Evolutionary conservation across 768 basidiomycete genomes (phyloP).

Genomic region (Chalciporus chontae): DNA sequence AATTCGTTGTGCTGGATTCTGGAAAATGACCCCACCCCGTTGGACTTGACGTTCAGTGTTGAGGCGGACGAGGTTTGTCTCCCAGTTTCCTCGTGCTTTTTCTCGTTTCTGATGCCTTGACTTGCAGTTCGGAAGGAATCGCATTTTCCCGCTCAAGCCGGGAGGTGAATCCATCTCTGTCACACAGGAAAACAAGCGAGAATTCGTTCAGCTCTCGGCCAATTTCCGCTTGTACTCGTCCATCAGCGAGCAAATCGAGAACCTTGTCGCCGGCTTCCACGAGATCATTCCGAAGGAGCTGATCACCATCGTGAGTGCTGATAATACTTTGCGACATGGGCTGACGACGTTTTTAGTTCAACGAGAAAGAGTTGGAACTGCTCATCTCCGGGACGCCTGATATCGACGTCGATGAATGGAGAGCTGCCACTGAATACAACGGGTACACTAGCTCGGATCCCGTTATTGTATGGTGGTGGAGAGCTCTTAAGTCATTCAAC

Average conservation of each 20-base stretch:
- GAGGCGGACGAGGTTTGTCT: constrained; percentile 82
- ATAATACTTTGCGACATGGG: neutral
- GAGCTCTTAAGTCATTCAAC: constrained; percentile 94
- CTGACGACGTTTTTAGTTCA: constrained; percentile 56
- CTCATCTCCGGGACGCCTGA: constrained; percentile 97
- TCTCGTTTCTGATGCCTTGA: constrained; percentile 1
- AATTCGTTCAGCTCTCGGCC: constrained; percentile 94
- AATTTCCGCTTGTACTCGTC: constrained; percentile 91
- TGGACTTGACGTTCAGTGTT: constrained; percentile 92
- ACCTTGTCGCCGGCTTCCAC: constrained; percentile 87
- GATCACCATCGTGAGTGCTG: constrained; percentile 74
- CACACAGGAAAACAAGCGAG: constrained; percentile 94
- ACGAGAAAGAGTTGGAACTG: constrained; percentile 90
- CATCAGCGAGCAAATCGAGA: constrained; percentile 94
- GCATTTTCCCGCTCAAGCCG: constrained; percentile 83
- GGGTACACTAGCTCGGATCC: constrained; percentile 88
- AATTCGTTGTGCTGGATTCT: constrained; percentile 98
- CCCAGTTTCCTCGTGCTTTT: neutral
- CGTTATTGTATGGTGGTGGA: constrained; percentile 99
- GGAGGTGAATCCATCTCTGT: constrained; percentile 82
- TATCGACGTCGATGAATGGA: constrained; percentile 98
- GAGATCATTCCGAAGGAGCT: constrained; percentile 98
- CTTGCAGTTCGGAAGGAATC: constrained; percentile 81
- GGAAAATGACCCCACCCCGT: constrained; percentile 84
- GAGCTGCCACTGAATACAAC: constrained; percentile 87